Base-by-base conservation (phyloP, 139 green algal genomes). In the Spirogloea muscicola region DNA sequence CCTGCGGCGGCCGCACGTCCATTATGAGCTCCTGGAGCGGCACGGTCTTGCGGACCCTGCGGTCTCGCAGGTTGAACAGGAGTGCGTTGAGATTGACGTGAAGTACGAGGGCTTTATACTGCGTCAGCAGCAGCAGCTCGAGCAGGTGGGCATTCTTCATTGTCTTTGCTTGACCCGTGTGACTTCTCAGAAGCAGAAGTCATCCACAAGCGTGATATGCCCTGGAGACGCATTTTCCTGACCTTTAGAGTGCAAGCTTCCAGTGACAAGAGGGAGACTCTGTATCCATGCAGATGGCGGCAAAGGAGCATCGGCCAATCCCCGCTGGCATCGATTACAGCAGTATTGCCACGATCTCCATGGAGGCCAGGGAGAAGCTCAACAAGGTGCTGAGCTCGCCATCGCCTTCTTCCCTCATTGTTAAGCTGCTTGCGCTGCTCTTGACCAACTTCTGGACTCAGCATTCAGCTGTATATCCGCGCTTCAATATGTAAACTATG, bases 101-200 rank as follows among this genome's bases (percentile, higher is more conserved):
- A 98, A 98, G 84, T 98, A 98, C 72, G 88, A 85, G 1, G 93
- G 92, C 5, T 98, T 98, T 84, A 95, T 98, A 64, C 57, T 74
- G 3, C 85, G 94, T 1, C 91, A 96, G 80, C 62, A 86, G 73
- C 83, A 90, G 84, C 91, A 96, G 83, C 69, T 94, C 61, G 73
- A 86, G 29, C 66, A 86, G 42, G 49, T 95, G 49, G n/a, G n/a
- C n/a, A n/a, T n/a, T n/a, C n/a, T n/a, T n/a, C n/a, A n/a, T n/a
- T n/a, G n/a, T n/a, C n/a, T n/a, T n/a, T n/a, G n/a, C n/a, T n/a
- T n/a, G n/a, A n/a, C n/a, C n/a, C n/a, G n/a, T n/a, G n/a, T n/a
- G n/a, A n/a, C n/a, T n/a, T n/a, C n/a, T n/a, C n/a, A n/a, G n/a
- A n/a, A n/a, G n/a, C n/a, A n/a, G n/a, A n/a, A n/a, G n/a, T n/a